These are phyloP conservation scores for Casuarina equisetifolia DNA, from an alignment of 306 rosid species.

Conservation along the genomic window DNA sequence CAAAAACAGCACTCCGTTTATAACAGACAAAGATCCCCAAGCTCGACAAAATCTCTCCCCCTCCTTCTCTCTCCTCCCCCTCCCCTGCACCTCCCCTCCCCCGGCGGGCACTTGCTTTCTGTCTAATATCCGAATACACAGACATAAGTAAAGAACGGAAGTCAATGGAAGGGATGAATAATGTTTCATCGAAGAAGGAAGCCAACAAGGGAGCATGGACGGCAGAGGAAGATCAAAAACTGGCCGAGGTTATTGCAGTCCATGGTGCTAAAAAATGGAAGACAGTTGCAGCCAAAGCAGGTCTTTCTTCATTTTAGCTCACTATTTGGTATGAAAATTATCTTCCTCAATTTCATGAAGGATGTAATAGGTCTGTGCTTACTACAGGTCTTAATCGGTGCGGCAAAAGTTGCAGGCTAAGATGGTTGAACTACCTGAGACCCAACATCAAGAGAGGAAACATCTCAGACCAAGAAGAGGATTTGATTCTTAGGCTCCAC, in stretches of 20 bases:
- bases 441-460: slow-evolving; percentile 73
- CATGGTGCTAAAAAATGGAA: slow-evolving; percentile 64
- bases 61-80: neutral
- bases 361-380: slow-evolving; percentile 13
- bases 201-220: slow-evolving; percentile 66
- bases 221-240: slow-evolving; percentile 52
- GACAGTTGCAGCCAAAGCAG: slow-evolving; percentile 56
- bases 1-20: neutral
- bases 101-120: neutral
- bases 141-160: slow-evolving; percentile 4
- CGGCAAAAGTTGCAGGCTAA: slow-evolving; percentile 66
- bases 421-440: slow-evolving; percentile 70
- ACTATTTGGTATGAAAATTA: neutral
- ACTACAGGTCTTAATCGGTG: slow-evolving; percentile 52
- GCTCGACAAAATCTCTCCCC: neutral
- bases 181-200: slow-evolving; percentile 25
- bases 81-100: neutral
- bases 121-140: neutral
- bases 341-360: neutral
- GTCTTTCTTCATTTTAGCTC: slow-evolving; percentile 17
- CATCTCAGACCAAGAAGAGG: slow-evolving; percentile 70
- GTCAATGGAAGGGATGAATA: slow-evolving; percentile 14
- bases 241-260: slow-evolving; percentile 50
- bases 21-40: neutral
- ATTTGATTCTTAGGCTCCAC: slow-evolving; percentile 64